Conservation (phyloP, 2,329 filamentous ascomycete genomes). For the Scortechinia acanthostroma region DNA sequence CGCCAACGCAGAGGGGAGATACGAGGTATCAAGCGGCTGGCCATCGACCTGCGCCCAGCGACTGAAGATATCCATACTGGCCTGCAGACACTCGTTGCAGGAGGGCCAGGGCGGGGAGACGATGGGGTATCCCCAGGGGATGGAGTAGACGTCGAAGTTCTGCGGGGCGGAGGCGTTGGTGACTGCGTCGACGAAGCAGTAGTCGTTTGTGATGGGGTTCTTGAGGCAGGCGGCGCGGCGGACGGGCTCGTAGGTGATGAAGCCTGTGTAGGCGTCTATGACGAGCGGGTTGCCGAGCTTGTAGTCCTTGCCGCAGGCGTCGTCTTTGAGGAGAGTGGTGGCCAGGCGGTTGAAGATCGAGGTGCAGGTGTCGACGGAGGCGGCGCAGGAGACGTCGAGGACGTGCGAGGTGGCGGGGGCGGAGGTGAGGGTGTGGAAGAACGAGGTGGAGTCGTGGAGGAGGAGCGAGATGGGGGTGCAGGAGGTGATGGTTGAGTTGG, state of each 20-base stretch:
- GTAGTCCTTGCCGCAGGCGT: slow-evolving; percentile 51
- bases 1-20: background rate
- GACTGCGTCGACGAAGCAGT: slow-evolving; percentile 57
- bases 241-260: slow-evolving; percentile 53
- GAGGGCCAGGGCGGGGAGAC: background rate
- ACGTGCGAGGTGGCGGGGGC: slow-evolving; percentile 46
- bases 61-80: background rate
- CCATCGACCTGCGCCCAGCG: background rate
- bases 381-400: slow-evolving; percentile 53
- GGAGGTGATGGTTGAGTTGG: slow-evolving; percentile 38
- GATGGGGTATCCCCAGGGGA: slow-evolving; percentile 26
- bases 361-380: slow-evolving; percentile 40
- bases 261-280: slow-evolving; percentile 49
- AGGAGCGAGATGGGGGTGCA: slow-evolving; percentile 62
- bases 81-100: background rate
- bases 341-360: slow-evolving; percentile 44
- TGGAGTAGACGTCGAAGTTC: slow-evolving; percentile 59
- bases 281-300: slow-evolving; percentile 49
- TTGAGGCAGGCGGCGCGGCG: slow-evolving; percentile 60
- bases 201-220: slow-evolving; percentile 42
- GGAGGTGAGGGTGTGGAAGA: slow-evolving; percentile 54
- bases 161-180: slow-evolving; percentile 46
- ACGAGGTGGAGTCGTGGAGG: slow-evolving; percentile 60
- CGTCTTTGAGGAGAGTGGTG: slow-evolving; percentile 37
- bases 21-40: background rate